Percentiles rank a stretch among this genome's conserved stretches.
phyloP scores from a whole-genome alignment of 345 rosid species.

The Chamaenerion angustifolium region DNA sequence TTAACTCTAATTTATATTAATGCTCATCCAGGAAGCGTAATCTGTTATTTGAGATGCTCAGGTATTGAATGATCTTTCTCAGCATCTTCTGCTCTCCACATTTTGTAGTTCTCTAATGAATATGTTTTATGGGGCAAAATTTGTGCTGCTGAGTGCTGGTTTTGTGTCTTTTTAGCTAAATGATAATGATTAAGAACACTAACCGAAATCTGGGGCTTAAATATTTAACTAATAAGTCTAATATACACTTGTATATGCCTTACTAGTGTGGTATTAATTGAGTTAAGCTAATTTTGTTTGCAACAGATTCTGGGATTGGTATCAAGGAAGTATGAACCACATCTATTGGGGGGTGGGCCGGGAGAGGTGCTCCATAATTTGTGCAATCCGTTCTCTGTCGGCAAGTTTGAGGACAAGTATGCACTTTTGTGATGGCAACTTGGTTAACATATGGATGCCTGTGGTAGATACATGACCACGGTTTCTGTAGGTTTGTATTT shows the following conservation, averaged over 20 bases:
- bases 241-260: constrained; percentile 1
- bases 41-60: too few species aligned
- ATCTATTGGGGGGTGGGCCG: constrained; percentile 26
- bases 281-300: constrained; percentile 3
- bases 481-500: constrained; percentile 4
- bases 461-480: constrained; percentile 48
- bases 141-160: too few species aligned
- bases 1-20: not conserved
- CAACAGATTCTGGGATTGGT: constrained; percentile 24
- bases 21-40: not conserved
- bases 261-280: not conserved
- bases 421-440: constrained; percentile 21
- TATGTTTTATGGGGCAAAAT: too few species aligned
- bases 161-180: too few species aligned
- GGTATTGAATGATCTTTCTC: too few species aligned
- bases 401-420: constrained; percentile 25
- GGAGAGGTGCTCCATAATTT: constrained; percentile 30
- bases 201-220: not conserved
- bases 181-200: not conserved
- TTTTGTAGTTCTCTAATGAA: too few species aligned
- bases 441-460: constrained; percentile 48
- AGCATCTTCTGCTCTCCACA: too few species aligned
- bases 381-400: constrained; percentile 25
- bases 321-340: constrained; percentile 32
- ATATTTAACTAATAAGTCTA: not conserved